Evolutionary conservation across 2,329 filamentous ascomycete species (phyloP).

Genomic region (Trichoderma hamatum): DNA sequence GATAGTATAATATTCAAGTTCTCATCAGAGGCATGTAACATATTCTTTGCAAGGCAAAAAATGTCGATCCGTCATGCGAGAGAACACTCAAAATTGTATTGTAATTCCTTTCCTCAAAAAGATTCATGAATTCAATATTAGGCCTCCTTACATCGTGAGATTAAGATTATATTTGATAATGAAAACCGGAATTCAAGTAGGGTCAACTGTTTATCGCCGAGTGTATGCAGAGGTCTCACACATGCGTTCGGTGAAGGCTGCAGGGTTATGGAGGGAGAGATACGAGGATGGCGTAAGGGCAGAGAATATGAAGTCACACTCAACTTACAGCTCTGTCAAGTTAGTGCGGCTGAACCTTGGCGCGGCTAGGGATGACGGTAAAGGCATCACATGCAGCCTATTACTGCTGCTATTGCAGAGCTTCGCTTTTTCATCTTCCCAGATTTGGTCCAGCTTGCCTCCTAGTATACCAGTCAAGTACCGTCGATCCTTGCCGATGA

Average conservation of each 20-base stretch:
- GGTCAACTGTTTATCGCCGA: not conserved
- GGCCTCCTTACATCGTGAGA: not conserved
- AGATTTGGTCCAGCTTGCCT: not conserved
- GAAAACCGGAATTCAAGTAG: not conserved
- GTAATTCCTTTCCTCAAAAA: not conserved
- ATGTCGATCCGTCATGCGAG: not conserved
- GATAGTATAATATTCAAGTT: not conserved
- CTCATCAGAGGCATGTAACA: not conserved
- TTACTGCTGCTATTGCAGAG: not conserved
- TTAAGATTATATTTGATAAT: not conserved
- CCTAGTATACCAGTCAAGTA: not conserved
- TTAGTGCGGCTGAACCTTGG: not conserved
- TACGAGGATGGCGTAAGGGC: not conserved
- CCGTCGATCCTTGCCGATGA: conserved; percentile 2
- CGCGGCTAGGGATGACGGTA: not conserved
- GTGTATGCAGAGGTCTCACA: conserved; percentile 14
- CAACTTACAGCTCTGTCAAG: not conserved
- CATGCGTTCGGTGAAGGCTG: conserved; percentile 3
- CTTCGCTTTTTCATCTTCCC: not conserved
- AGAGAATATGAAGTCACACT: not conserved
- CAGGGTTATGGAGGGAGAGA: conserved; percentile 11
- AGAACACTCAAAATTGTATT: not conserved
- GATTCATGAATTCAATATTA: not conserved
- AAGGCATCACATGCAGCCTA: not conserved
- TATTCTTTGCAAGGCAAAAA: not conserved